phyloP scores from a whole-genome alignment of 2,329 filamentous ascomycete species.

The Colletotrichum cereale region DNA sequence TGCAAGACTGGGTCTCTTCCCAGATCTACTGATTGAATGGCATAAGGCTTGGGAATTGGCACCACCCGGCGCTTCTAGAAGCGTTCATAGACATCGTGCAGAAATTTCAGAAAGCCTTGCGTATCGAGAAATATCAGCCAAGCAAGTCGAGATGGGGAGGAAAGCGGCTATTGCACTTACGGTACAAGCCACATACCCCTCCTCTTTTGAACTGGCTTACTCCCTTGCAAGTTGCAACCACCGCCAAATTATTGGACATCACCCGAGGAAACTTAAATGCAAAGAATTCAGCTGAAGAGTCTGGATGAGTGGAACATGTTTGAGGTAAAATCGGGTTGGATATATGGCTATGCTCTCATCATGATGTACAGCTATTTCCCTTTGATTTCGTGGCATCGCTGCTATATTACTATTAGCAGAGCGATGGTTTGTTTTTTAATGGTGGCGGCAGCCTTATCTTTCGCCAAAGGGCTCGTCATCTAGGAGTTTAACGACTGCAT shows the following conservation, averaged over 20 bases:
- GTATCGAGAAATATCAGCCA: not conserved
- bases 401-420: not conserved
- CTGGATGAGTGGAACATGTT: not conserved
- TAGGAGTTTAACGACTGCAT: not conserved
- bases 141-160: not conserved
- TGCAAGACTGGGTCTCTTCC: not conserved
- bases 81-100: not conserved
- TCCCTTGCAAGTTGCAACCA: no score
- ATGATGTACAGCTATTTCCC: not conserved
- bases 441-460: not conserved
- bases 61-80: not conserved
- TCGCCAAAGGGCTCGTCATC: not conserved
- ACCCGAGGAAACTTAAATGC: not conserved
- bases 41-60: not conserved
- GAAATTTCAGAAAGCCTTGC: not conserved
- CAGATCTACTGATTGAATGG: not conserved
- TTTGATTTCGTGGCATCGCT: not conserved
- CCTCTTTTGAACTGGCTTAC: not conserved
- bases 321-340: no score
- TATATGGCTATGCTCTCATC: not conserved
- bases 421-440: no score
- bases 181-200: not conserved
- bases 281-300: no score
- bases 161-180: not conserved
- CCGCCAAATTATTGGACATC: no score